Base-by-base conservation (phyloP, 164 flowering plant genomes). In the Umbilicus rupestris region DNA sequence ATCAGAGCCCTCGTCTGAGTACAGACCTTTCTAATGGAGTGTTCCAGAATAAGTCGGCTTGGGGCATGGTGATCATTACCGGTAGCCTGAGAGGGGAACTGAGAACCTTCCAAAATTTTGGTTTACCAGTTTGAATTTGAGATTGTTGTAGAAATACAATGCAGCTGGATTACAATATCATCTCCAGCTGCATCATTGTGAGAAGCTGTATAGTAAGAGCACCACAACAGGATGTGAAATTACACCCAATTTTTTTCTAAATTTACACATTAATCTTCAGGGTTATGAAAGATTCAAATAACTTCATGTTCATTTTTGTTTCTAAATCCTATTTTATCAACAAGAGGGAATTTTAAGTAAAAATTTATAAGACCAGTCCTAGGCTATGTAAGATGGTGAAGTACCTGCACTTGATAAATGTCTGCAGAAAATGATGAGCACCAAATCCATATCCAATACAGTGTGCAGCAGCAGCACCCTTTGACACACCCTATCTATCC, bases 21-120 rank as follows among this genome's bases (percentile, higher is more conserved):
- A 62, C 78, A 46, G 87, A 87, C 66, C 67, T 78, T 31, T 72
- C 82, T 35, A 78, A 72, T 62, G 86, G 81, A 42, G 6, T 77
- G 20, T 74, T 35, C 28, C 81, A 73, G 26, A 78, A 72, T 68
- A 74, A 74, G 66, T 74, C 94, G 14, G 96, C 93, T 24, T 88
- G 93, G 96, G 92, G 96, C 30, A 75, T 94, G 93, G 97, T 88
- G 69, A 85, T 94, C 73, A 92, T 94, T 49, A 88, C 97, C 49
- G 99, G 96, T 19, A 87, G 96, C 55, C 86, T 84, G 26, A 73
- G 83, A 77, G 99, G 99, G 22, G 90, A 91, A 71, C 83, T 94
- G 66, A 83, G 81, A 78, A 79, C 89, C 65, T 94, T 81, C 72
- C 99, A 91, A 68, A 94, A 94, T 77, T 89, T 91, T 75, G 99